Evolutionary conservation across 805 yeast species (phyloP).

Genomic region (Metschnikowia borealis): DNA sequence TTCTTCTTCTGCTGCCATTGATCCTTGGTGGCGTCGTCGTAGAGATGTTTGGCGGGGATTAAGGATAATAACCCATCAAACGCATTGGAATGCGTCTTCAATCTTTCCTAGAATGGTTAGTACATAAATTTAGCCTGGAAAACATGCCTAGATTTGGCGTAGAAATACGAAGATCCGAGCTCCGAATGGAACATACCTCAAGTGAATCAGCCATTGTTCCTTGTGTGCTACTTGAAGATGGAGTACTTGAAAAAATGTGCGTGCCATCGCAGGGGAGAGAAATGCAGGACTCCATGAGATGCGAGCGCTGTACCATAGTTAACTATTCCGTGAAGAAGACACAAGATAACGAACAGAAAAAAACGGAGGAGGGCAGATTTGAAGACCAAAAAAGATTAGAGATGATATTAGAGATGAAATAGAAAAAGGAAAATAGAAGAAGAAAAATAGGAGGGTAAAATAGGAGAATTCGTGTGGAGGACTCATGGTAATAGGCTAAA

Average conservation of each 20-base stretch:
- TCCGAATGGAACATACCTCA: conserved; percentile 44
- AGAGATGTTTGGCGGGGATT: conserved; percentile 92
- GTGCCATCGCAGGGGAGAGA: conserved; percentile 17
- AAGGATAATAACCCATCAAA: conserved; percentile 85
- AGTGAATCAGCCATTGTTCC: conserved; percentile 52
- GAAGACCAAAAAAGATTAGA: too few species aligned
- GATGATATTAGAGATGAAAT: too few species aligned
- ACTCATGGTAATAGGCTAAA: too few species aligned
- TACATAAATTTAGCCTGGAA: background rate
- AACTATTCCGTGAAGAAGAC: background rate
- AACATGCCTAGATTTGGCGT: background rate
- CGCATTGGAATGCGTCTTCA: conserved; percentile 73
- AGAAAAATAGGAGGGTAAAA: too few species aligned
- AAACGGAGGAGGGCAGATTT: too few species aligned
- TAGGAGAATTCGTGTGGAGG: too few species aligned
- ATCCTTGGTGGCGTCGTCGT: conserved; percentile 81
- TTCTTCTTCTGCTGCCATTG: conserved; percentile 90
- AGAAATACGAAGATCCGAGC: background rate
- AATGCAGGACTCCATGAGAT: conserved; percentile 14
- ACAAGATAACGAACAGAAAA: background rate
- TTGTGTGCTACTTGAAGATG: conserved; percentile 8
- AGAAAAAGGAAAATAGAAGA: too few species aligned
- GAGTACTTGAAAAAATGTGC: conserved; percentile 11
- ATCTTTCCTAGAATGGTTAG: conserved; percentile 53
- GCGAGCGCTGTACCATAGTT: background rate